Conservation (phyloP, 78 protist species). For the Speleostelium caveatum region DNA sequence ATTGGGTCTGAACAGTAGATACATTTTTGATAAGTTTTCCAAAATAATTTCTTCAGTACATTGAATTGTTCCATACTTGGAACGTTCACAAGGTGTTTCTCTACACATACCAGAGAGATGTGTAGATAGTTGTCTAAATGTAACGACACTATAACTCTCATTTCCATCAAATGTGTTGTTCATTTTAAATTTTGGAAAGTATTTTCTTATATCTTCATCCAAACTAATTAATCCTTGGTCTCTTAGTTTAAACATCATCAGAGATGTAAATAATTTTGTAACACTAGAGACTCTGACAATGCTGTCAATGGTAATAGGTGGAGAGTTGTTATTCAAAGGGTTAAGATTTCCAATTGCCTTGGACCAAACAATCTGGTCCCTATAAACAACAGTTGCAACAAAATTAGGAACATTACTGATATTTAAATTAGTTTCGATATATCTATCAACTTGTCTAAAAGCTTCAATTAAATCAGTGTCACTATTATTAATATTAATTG, state of each 20-base stretch:
- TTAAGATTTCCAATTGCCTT: slow-evolving; percentile 32
- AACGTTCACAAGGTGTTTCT: slow-evolving; percentile 38
- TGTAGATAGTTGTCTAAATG: slow-evolving; percentile 42
- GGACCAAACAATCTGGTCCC: slow-evolving; percentile 33
- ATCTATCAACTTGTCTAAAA: too few relatives aligned
- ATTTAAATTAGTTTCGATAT: too few relatives aligned
- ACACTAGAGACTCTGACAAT: slow-evolving; percentile 57
- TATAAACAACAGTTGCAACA: slow-evolving; percentile 41
- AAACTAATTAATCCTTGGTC: slow-evolving; percentile 34
- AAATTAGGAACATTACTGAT: too few relatives aligned
- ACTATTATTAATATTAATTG: too few relatives aligned
- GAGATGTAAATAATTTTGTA: slow-evolving; percentile 46
- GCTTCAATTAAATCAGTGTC: too few relatives aligned
- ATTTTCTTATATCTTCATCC: slow-evolving; percentile 47
- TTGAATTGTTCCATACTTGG: not conserved
- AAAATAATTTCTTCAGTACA: slow-evolving; percentile 29
- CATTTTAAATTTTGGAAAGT: slow-evolving; percentile 42
- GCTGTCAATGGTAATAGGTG: slow-evolving; percentile 19
- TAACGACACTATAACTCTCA: too few relatives aligned
- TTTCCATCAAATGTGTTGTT: slow-evolving; percentile 1
- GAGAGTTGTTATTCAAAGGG: slow-evolving; percentile 19
- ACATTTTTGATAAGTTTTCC: slow-evolving; percentile 18
- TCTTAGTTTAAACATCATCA: slow-evolving; percentile 56
- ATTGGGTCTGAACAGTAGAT: too few relatives aligned
- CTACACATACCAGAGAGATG: slow-evolving; percentile 63